These are phyloP conservation scores for Haberlea rhodopensis DNA, from an alignment of 257 asterid genomes.

Conservation along the genomic window DNA sequence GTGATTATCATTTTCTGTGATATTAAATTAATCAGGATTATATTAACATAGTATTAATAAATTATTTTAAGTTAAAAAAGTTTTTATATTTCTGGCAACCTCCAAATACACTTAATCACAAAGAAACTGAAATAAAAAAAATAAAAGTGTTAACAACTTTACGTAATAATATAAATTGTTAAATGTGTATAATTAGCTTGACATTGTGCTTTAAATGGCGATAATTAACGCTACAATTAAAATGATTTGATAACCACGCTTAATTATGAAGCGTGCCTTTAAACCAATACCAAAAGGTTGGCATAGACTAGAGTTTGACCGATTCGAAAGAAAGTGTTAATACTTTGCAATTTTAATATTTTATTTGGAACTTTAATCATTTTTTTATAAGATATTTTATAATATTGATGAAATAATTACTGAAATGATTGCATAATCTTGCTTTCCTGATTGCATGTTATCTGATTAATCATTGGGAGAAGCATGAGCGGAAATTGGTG, in stretches of 20 bases:
- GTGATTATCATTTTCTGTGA: slow-evolving; percentile 15
- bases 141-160: slow-evolving; percentile 2
- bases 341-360: slow-evolving; percentile 27
- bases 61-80: too few species aligned
- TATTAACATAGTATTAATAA: too few species aligned
- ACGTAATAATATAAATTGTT: slow-evolving; percentile 1
- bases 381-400: slow-evolving; percentile 24
- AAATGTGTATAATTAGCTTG: too few species aligned
- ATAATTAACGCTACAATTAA: too few species aligned
- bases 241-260: slow-evolving; percentile 27
- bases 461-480: neutral
- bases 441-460: slow-evolving; percentile 3
- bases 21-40: slow-evolving; percentile 1
- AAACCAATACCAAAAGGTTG: slow-evolving; percentile 20
- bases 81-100: slow-evolving; percentile 17
- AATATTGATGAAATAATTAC: slow-evolving; percentile 20
- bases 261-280: slow-evolving; percentile 18
- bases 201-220: slow-evolving; percentile 16
- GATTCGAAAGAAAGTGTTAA: slow-evolving; percentile 20
- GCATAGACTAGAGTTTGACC: too few species aligned
- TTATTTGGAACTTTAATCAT: slow-evolving; percentile 31
- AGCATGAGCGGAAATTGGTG: neutral
- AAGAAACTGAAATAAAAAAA: slow-evolving; percentile 15
- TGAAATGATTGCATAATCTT: slow-evolving; percentile 25
- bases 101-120: slow-evolving; percentile 13